A percentile compares a stretch with the other conserved stretches of the same genome.
phyloP scores from a whole-genome alignment of 2,329 filamentous ascomycete species.

The Aspergillus latus region DNA sequence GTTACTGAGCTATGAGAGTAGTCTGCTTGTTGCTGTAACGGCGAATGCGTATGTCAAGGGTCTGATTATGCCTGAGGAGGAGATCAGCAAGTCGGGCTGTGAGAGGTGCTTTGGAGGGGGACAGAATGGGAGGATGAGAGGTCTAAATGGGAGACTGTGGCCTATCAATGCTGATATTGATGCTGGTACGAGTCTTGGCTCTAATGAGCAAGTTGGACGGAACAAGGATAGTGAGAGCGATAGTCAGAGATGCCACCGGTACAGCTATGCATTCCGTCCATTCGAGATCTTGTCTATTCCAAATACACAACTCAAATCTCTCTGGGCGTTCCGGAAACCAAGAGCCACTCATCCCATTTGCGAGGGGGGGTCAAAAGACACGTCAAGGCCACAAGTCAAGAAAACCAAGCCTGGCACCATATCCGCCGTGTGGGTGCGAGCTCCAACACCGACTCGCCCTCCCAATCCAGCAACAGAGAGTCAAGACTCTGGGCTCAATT shows the following conservation, averaged over 20 bases:
- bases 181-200: too few species aligned
- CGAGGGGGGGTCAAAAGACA: background rate
- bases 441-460: slow-evolving; percentile 20
- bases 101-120: slow-evolving; percentile 64
- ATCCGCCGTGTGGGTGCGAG: slow-evolving; percentile 64
- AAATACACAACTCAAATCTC: slow-evolving; percentile 61
- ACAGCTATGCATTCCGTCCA: slow-evolving; percentile 61
- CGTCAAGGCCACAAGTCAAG: slow-evolving; percentile 18
- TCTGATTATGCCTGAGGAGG: slow-evolving; percentile 67
- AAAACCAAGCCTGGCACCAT: slow-evolving; percentile 68
- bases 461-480: slow-evolving; percentile 21
- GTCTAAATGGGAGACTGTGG: slow-evolving; percentile 52
- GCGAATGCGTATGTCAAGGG: slow-evolving; percentile 66
- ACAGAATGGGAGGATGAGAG: slow-evolving; percentile 52
- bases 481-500: background rate
- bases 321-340: slow-evolving; percentile 50
- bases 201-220: too few species aligned
- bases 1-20: slow-evolving; percentile 65
- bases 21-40: slow-evolving; percentile 66
- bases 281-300: slow-evolving; percentile 65
- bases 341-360: slow-evolving; percentile 24
- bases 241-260: background rate
- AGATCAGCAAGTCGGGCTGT: slow-evolving; percentile 63
- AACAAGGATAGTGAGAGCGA: background rate
- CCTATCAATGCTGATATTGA: too few species aligned